These are phyloP conservation scores for Sanghuangporus weigelae DNA, from an alignment of 1,284 basidiomycete species.

Conservation along the genomic window DNA sequence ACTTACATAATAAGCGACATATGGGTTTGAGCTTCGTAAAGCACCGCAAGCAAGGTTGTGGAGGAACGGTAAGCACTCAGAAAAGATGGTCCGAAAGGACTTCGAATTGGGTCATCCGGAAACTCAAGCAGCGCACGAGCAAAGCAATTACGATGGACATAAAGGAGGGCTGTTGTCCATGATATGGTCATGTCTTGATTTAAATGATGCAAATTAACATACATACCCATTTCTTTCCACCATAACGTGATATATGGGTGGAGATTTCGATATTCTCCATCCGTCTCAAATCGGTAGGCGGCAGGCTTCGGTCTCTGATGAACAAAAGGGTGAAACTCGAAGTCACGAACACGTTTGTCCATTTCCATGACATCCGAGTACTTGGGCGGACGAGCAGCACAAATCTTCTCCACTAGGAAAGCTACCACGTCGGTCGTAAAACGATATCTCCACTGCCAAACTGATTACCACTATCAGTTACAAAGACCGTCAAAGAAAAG, in stretches of 20 bases:
- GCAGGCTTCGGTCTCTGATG: not conserved
- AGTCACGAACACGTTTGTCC: constrained; percentile 17
- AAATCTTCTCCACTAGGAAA: constrained; percentile 16
- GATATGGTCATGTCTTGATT: not conserved
- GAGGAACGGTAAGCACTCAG: constrained; percentile 8
- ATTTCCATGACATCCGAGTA: constrained; percentile 20
- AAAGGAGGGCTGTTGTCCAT: constrained; percentile 15
- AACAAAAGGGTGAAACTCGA: constrained; percentile 6
- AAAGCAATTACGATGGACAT: constrained; percentile 21
- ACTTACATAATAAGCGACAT: not conserved
- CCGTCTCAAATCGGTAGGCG: not conserved
- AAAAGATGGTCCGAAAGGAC: constrained; percentile 14
- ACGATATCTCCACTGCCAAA: constrained; percentile 13
- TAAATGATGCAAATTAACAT: not conserved
- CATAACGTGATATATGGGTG: not conserved
- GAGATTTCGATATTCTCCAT: not conserved
- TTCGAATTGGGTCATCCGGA: constrained; percentile 9
- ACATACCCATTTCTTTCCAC: constrained; percentile 1
- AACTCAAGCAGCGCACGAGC: constrained; percentile 20
- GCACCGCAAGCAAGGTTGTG: not conserved
- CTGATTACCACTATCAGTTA: not conserved
- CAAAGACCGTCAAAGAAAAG: not conserved
- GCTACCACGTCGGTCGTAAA: constrained; percentile 16
- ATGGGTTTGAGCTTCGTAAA: not conserved
- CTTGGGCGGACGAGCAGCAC: constrained; percentile 15